These are phyloP conservation scores for Nicotiana sylvestris DNA, from an alignment of 257 asterid species.

Conservation along the genomic window DNA sequence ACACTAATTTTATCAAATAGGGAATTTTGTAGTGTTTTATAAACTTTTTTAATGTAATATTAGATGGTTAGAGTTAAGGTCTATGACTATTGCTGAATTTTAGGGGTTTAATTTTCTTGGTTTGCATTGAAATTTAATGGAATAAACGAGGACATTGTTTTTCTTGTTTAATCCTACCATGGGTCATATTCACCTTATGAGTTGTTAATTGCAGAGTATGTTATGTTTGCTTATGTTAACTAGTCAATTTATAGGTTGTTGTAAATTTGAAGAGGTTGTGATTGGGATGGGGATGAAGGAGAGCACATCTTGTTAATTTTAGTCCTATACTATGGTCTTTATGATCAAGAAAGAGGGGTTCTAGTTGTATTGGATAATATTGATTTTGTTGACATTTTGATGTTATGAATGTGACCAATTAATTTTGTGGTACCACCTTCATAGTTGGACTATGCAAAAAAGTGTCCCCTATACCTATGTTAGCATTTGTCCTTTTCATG, in stretches of 20 bases:
- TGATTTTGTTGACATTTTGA: neutral
- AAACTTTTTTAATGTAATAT: neutral
- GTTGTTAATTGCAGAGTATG: neutral
- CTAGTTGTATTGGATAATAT: neutral
- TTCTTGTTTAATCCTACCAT: neutral
- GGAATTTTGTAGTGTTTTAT: neutral
- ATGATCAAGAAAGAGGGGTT: neutral
- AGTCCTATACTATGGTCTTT: neutral
- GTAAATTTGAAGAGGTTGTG: neutral
- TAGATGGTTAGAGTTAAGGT: neutral
- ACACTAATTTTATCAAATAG: neutral
- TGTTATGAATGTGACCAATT: neutral
- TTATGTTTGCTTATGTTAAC: too few species aligned
- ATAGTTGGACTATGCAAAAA: neutral
- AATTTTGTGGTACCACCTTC: neutral
- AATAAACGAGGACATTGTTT: too few species aligned
- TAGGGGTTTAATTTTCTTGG: neutral
- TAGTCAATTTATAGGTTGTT: neutral
- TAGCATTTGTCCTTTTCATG: neutral
- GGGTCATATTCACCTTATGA: neutral
- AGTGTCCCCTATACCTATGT: neutral
- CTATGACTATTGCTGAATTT: neutral
- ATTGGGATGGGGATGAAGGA: neutral
- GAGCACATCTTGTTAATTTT: too few species aligned
- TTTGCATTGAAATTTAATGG: neutral